Percentiles rank a stretch among this genome's conserved stretches.
Conservation (phyloP, 805 yeast genomes). For the Starmerella sp. region DNA sequence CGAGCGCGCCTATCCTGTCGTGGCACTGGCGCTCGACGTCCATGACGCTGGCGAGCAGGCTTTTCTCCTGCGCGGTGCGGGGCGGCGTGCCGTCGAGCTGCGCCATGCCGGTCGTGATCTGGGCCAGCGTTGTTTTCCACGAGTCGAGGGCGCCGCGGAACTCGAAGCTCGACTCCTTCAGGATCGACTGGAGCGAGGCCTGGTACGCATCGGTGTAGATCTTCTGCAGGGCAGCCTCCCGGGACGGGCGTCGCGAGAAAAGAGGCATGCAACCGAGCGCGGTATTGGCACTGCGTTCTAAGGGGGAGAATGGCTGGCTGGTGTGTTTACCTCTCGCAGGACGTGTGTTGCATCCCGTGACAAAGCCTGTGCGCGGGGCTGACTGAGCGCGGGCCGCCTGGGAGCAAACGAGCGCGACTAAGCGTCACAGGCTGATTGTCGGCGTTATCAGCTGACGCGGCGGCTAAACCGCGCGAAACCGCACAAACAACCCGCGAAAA, state of each 20-base stretch:
- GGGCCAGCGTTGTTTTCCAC: constrained; percentile 31
- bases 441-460: too few relatives aligned
- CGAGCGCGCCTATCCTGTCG: constrained; percentile 27
- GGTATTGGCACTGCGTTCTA: background rate
- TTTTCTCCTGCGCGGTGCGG: constrained; percentile 28
- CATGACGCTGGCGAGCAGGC: constrained; percentile 29
- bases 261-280: constrained; percentile 15
- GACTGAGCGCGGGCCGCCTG: background rate
- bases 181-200: constrained; percentile 32
- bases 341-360: constrained; percentile 2
- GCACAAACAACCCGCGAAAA: too few relatives aligned
- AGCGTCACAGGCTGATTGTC: background rate
- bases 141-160: constrained; percentile 28
- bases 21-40: constrained; percentile 34
- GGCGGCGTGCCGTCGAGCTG: constrained; percentile 27
- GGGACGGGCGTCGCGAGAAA: constrained; percentile 19
- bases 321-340: background rate
- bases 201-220: constrained; percentile 35
- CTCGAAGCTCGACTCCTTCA: constrained; percentile 31
- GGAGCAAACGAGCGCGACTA: background rate
- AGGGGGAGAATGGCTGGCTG: background rate
- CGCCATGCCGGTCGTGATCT: constrained; percentile 28
- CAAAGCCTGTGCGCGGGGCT: background rate
- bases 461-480: too few relatives aligned
- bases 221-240: constrained; percentile 27